Base-by-base conservation (phyloP, 169 alveolate genomes). In the Plasmodium sp. region DNA sequence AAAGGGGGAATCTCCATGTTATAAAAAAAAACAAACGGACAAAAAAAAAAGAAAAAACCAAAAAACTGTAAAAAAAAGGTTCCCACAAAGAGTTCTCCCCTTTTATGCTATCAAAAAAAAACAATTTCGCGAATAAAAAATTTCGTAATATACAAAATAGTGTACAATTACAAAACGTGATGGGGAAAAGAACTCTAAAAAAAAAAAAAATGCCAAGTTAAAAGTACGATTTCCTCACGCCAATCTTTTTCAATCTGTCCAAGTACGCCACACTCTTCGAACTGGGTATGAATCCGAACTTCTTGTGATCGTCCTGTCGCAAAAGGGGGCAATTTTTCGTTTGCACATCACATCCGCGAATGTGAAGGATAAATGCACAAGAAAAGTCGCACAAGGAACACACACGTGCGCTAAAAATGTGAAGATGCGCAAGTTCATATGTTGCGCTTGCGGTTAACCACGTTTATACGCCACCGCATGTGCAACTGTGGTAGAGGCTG, bases 211-310 rank as follows among this genome's bases (percentile, higher is more conserved):
- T 81, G 62, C 39, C 45, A 16, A 34, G 33, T 58, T 88, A 88
- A 88, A 88, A 88, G 27, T 88, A 88, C n/a, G 94, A 74, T 34
- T 79, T 88, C 43, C 83, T 77, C 51, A 48, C 48, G 16, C 84
- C 94, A 36, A 88, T 79, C 72, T 79, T 88, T 4, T 75, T 74
- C 48, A 88, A 80, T n/a, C 51, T 79, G 18, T 80, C 83, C 72
- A 88, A 31, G 71, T 88, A 88, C 6, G 31, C 83, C 56, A 88
- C 45, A 18, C 94, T 88, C 51, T 45, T 56, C 12, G 83, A 56
- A 88, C 94, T 88, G 73, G 94, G 94, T 43, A 88, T 71, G 72
- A 88, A 88, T 7, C 94, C 94, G n/a, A 79, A 88, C 18, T 39
- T 22, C 56, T 56, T 79, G 80, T 88, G 84, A 48, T 88, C 56